A percentile compares a stretch with the other conserved stretches of the same genome.
These are phyloP conservation scores for Yarrowia sp. DNA, from an alignment of 805 yeast species.

Conservation along the genomic window DNA sequence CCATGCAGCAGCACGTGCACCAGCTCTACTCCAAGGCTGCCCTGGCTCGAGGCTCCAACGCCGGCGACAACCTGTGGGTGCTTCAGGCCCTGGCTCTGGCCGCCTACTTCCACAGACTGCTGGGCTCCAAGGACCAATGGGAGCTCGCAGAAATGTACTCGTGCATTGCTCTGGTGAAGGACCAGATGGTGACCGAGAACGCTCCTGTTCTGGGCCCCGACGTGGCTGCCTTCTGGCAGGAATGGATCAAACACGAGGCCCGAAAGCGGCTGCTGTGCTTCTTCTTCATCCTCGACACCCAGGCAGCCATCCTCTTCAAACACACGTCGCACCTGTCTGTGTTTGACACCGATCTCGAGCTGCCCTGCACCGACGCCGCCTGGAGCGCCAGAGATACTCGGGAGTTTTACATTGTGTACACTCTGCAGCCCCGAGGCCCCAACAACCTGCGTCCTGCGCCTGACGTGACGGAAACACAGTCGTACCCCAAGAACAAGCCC, in stretches of 20 bases:
- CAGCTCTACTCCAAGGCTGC: slow-evolving; percentile 17
- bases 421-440: slow-evolving; percentile 38
- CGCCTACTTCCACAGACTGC: slow-evolving; percentile 46
- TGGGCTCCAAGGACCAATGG: slow-evolving; percentile 47
- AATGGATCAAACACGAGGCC: slow-evolving; percentile 56
- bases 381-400: slow-evolving; percentile 51
- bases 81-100: slow-evolving; percentile 47
- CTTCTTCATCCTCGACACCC: slow-evolving; percentile 55
- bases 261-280: slow-evolving; percentile 54
- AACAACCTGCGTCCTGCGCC: slow-evolving; percentile 38
- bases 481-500: slow-evolving; percentile 31
- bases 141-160: slow-evolving; percentile 46
- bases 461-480: slow-evolving; percentile 24
- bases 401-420: slow-evolving; percentile 40
- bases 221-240: slow-evolving; percentile 48
- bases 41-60: slow-evolving; percentile 6
- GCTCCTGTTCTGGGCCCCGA: slow-evolving; percentile 37
- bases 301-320: slow-evolving; percentile 51
- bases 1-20: slow-evolving; percentile 41
- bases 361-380: slow-evolving; percentile 57
- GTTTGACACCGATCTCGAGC: slow-evolving; percentile 55
- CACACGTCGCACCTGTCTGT: slow-evolving; percentile 51
- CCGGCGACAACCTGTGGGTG: slow-evolving; percentile 46
- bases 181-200: slow-evolving; percentile 28
- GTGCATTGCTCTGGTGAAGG: slow-evolving; percentile 31